These are phyloP conservation scores for Pseudoscleropodium purum DNA, from an alignment of 225 moss, liverwort and hornwort species.

Conservation along the genomic window DNA sequence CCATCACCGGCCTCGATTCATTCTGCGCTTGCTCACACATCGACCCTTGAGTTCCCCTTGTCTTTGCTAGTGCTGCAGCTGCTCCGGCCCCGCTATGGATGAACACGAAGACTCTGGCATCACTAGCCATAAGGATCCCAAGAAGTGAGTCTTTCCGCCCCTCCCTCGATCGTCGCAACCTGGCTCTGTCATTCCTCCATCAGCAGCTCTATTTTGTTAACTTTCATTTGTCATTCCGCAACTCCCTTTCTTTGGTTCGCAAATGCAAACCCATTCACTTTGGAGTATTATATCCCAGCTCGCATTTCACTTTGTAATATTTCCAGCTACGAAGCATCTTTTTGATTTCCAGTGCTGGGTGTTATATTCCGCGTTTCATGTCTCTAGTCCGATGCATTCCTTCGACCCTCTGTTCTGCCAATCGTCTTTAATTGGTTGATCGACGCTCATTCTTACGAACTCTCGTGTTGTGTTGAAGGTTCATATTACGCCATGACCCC, in stretches of 20 bases:
- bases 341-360: neutral
- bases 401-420: too few relatives aligned
- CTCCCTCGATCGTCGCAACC: neutral
- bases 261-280: neutral
- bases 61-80: too few relatives aligned
- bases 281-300: neutral
- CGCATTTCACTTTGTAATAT: neutral
- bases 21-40: neutral
- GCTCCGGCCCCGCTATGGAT: neutral
- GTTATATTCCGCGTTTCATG: neutral
- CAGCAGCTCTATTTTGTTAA: neutral
- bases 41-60: too few relatives aligned
- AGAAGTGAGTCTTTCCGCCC: neutral
- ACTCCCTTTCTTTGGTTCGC: neutral
- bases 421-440: neutral
- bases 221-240: neutral
- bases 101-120: constrained; percentile 2
- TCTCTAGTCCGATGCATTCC: neutral
- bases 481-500: neutral
- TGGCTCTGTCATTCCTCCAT: neutral
- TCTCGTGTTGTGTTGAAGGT: constrained; percentile 8
- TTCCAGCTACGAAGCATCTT: neutral
- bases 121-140: neutral
- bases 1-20: neutral
- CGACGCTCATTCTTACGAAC: neutral